Evolutionary conservation across 306 rosid genomes (phyloP).

Genomic region (Medicago lupulina): DNA sequence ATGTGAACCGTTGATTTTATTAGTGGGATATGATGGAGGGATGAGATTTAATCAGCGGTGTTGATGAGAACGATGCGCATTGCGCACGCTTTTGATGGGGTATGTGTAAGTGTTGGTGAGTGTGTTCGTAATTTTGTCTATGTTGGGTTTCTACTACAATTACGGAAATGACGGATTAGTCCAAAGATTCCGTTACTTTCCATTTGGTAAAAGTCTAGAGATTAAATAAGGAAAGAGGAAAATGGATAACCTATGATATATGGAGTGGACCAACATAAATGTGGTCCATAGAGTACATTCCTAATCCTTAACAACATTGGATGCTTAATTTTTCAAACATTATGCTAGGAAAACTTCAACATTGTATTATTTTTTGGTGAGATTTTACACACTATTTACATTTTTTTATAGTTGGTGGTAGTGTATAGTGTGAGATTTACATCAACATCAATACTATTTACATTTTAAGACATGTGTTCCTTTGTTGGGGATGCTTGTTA

Average conservation of each 20-base stretch:
- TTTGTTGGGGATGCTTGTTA: no score
- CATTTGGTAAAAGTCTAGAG: neutral
- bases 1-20: neutral
- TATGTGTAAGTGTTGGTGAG: neutral
- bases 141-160: constrained; percentile 6
- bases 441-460: no score
- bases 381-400: no score
- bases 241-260: neutral
- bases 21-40: neutral
- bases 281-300: constrained; percentile 2
- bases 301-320: no score
- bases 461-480: no score
- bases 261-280: neutral
- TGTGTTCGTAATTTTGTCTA: neutral
- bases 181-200: constrained; percentile 6
- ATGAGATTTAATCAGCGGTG: neutral
- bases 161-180: neutral
- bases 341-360: no score
- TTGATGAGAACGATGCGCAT: neutral
- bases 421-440: no score
- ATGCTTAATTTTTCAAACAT: no score
- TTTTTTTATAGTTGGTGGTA: no score
- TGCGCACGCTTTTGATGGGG: constrained; percentile 26
- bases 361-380: no score
- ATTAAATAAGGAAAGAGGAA: neutral